Evolutionary conservation across 192 early-diverging fungal genomes (phyloP).

Genomic region (Coemansia furcata): DNA sequence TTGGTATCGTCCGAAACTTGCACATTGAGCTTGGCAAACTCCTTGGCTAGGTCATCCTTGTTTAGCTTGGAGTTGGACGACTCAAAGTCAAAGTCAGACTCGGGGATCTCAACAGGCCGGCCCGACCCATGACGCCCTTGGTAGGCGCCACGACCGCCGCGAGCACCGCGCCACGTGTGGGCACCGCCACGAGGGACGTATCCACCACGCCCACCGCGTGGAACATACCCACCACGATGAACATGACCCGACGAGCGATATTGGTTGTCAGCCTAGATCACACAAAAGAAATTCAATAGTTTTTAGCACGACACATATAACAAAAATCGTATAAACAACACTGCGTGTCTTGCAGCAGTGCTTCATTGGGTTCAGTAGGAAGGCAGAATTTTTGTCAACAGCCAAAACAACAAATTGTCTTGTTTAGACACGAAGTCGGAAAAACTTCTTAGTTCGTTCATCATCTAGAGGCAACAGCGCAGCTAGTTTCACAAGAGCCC

Average conservation of each 20-base stretch:
- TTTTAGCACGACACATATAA: too few relatives aligned
- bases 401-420: conserved; percentile 4
- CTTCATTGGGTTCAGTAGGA: conserved; percentile 41
- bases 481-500: too few relatives aligned
- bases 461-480: conserved; percentile 2
- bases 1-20: conserved; percentile 31
- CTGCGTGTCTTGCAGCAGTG: background rate
- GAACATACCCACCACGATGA: conserved; percentile 18
- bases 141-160: conserved; percentile 44
- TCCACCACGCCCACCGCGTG: conserved; percentile 21
- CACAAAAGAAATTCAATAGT: background rate
- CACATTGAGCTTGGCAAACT: conserved; percentile 58
- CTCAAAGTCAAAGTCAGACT: conserved; percentile 95
- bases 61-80: conserved; percentile 93
- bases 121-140: conserved; percentile 18
- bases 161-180: conserved; percentile 27
- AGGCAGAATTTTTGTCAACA: conserved; percentile 55
- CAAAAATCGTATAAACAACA: background rate
- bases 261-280: conserved; percentile 16
- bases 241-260: conserved; percentile 36
- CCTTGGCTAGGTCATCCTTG: conserved; percentile 78
- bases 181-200: conserved; percentile 28
- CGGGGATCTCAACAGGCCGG: conserved; percentile 60
- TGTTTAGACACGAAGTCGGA: conserved; percentile 29
- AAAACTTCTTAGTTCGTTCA: conserved; percentile 30